A percentile compares a stretch with the other conserved stretches of the same genome.
phyloP scores from a whole-genome alignment of 345 rosid species.

The Rubroshorea leprosula region DNA sequence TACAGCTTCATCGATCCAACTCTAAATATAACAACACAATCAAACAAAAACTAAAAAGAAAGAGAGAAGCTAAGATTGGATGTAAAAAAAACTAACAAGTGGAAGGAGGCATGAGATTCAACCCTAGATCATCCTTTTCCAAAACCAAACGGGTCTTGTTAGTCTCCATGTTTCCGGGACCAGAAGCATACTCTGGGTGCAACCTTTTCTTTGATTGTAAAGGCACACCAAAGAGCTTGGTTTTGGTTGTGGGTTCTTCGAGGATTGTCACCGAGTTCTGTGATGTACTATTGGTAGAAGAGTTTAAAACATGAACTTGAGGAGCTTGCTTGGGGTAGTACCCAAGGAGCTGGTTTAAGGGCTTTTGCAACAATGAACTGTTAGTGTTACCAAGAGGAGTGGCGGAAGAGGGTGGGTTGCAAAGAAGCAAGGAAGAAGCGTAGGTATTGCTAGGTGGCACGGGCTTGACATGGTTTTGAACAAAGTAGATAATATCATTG shows the following conservation, averaged over 20 bases:
- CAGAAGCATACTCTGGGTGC: constrained; percentile 34
- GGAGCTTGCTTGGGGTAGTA: constrained; percentile 16
- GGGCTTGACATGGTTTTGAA: constrained; percentile 88
- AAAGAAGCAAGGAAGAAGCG: constrained; percentile 40
- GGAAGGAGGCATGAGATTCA: constrained; percentile 81
- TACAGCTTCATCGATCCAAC: too few relatives aligned
- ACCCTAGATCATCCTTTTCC: constrained; percentile 76
- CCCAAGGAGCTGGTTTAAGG: constrained; percentile 43
- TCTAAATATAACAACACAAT: constrained; percentile 15
- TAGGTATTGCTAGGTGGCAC: constrained; percentile 58
- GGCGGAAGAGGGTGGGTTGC: constrained; percentile 27
- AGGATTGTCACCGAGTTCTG: constrained; percentile 22
- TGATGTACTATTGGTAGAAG: constrained; percentile 27
- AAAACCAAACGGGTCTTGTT: constrained; percentile 58
- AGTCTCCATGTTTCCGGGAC: constrained; percentile 35
- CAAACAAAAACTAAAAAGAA: constrained; percentile 18
- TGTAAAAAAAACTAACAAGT: constrained; percentile 29
- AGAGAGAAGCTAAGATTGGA: neutral
- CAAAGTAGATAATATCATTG: constrained; percentile 84
- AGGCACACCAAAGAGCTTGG: constrained; percentile 78
- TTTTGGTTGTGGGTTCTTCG: constrained; percentile 37
- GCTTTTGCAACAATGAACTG: constrained; percentile 33
- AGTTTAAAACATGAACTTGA: constrained; percentile 28
- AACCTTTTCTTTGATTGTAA: constrained; percentile 69
- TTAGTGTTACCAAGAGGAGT: constrained; percentile 24